phyloP scores from a whole-genome alignment of 495 filamentous ascomycete genomes.

The Aspergillus kassunensis region DNA sequence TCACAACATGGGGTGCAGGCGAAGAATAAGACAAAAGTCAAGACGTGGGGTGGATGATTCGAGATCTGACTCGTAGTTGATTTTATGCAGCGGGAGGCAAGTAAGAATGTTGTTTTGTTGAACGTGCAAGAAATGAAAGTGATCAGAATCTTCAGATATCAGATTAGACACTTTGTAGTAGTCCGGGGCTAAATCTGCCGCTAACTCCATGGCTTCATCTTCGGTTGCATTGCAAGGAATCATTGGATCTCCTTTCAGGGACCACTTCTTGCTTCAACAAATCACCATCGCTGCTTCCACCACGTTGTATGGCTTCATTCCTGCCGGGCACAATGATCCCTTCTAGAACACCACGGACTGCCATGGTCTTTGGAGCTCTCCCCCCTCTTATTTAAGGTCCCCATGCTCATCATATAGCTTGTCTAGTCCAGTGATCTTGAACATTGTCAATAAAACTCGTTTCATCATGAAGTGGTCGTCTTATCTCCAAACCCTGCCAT shows the following conservation, averaged over 20 bases:
- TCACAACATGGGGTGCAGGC: slow-evolving; percentile 44
- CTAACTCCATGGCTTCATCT: slow-evolving; percentile 4
- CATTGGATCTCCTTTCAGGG: slow-evolving; percentile 7
- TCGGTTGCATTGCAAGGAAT: background rate
- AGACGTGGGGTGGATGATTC: background rate
- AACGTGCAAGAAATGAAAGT: slow-evolving; percentile 1
- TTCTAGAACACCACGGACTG: background rate
- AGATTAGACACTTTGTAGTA: background rate
- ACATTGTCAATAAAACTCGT: background rate
- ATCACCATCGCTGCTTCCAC: background rate
- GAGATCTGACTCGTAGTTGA: background rate
- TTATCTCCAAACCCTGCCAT: slow-evolving; percentile 9
- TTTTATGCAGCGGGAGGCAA: background rate
- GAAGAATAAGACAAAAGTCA: background rate
- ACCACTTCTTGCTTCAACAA: background rate
- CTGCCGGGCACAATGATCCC: background rate
- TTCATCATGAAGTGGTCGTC: slow-evolving; percentile 23
- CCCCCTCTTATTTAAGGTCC: slow-evolving; percentile 8
- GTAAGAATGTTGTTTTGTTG: background rate
- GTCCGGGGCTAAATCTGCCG: background rate
- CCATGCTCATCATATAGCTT: background rate
- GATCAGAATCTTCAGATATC: background rate
- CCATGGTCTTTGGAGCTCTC: too few relatives aligned
- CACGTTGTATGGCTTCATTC: slow-evolving; percentile 8
- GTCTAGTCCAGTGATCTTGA: background rate